phyloP scores from a whole-genome alignment of 1,284 basidiomycete genomes.

The Sphagnurus paluster region DNA sequence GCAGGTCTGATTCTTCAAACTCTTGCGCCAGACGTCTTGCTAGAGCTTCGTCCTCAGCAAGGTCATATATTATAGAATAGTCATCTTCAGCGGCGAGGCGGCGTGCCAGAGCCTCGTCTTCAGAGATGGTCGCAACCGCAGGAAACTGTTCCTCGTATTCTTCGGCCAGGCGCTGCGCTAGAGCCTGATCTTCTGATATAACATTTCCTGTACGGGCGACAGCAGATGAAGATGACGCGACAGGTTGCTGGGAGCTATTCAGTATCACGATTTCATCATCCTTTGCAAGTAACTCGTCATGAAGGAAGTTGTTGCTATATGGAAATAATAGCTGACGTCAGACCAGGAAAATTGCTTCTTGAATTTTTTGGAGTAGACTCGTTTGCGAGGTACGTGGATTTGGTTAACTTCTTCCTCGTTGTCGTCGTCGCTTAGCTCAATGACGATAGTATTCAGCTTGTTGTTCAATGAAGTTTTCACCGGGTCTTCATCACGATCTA shows the following conservation, averaged over 20 bases:
- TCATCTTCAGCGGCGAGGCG: background rate
- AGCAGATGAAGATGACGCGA: no score
- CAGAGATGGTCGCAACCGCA: background rate
- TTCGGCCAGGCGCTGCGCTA: no score
- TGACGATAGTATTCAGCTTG: background rate
- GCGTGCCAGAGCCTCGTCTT: background rate
- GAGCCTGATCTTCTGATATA: background rate
- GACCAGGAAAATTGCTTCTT: background rate
- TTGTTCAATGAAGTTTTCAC: background rate
- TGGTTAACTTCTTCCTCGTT: background rate
- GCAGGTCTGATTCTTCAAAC: background rate
- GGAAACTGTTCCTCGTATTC: no score
- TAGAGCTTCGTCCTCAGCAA: constrained; percentile 1
- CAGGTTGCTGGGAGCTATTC: background rate
- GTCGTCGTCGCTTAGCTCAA: background rate
- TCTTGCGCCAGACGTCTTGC: constrained; percentile 1
- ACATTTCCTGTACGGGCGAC: background rate
- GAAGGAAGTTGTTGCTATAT: background rate
- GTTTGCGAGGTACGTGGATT: background rate
- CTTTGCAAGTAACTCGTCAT: background rate
- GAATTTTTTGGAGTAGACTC: background rate
- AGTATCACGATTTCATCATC: background rate
- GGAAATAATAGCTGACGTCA: background rate
- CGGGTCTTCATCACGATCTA: background rate
- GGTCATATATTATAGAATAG: background rate